These are phyloP conservation scores for Saussurea involucrata DNA, from an alignment of 129 eudicot genomes.

Conservation along the genomic window DNA sequence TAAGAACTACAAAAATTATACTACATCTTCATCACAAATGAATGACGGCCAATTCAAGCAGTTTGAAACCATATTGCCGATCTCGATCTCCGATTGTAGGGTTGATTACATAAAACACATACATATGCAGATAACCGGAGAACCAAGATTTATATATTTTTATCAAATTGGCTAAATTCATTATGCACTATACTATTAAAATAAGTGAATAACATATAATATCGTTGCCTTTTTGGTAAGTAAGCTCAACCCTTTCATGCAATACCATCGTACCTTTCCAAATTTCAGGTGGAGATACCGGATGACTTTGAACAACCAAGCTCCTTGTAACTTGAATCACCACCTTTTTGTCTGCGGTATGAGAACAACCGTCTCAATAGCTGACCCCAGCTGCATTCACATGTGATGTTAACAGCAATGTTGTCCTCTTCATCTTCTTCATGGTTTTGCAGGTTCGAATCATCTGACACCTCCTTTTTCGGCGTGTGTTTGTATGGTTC, in stretches of 20 bases:
- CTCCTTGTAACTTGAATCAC: constrained; percentile 21
- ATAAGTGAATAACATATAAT: neutral
- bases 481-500: constrained; percentile 8
- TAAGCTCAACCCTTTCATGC: neutral
- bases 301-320: constrained; percentile 19
- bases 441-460: constrained; percentile 8
- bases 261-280: neutral
- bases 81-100: neutral
- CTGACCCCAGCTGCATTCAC: constrained; percentile 39
- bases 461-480: constrained; percentile 6
- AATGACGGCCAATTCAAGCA: neutral
- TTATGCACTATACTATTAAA: neutral
- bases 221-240: neutral
- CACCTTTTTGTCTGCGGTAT: constrained; percentile 29
- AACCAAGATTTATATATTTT: neutral
- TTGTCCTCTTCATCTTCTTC: constrained; percentile 25
- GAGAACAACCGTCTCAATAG: constrained; percentile 54
- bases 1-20: too few relatives aligned
- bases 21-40: neutral
- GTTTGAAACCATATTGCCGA: neutral
- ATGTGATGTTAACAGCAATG: constrained; percentile 12
- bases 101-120: neutral
- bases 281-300: neutral
- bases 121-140: neutral
- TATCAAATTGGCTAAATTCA: neutral